Evolutionary conservation across 108 stramenopile genomes (phyloP).

Genomic region (Cyclostephanos tholiformis): DNA sequence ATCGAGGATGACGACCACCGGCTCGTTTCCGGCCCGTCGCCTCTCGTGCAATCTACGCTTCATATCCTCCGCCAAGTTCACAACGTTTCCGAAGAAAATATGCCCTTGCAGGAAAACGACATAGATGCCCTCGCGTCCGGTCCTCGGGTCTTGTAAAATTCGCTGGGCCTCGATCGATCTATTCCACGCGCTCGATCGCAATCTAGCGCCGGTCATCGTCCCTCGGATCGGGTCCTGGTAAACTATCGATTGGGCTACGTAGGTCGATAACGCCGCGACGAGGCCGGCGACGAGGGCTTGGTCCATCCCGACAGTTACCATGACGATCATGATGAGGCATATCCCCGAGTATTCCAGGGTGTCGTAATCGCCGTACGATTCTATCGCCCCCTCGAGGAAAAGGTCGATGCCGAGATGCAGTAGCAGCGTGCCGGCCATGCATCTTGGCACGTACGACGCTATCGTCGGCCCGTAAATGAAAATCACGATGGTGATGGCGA

Average conservation of each 20-base stretch:
- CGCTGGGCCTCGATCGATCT: slow-evolving; percentile 40
- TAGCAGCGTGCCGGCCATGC: slow-evolving; percentile 54
- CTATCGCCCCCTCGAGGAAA: slow-evolving; percentile 37
- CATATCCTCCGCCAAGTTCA: slow-evolving; percentile 59
- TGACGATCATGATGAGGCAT: slow-evolving; percentile 68
- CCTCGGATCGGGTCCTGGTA: slow-evolving; percentile 68
- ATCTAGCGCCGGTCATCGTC: slow-evolving; percentile 66
- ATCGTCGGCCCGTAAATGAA: slow-evolving; percentile 27
- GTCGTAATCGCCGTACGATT: slow-evolving; percentile 43
- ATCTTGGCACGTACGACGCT: slow-evolving; percentile 34
- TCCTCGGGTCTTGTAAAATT: slow-evolving; percentile 54
- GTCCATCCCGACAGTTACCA: slow-evolving; percentile 73
- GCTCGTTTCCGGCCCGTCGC: slow-evolving; percentile 18
- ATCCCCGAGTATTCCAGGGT: slow-evolving; percentile 62
- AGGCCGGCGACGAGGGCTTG: slow-evolving; percentile 72
- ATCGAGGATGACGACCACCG: slow-evolving; percentile 66
- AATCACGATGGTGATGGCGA: slow-evolving; percentile 12
- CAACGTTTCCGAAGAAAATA: slow-evolving; percentile 70
- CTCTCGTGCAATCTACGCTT: slow-evolving; percentile 41
- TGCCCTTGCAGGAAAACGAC: slow-evolving; percentile 74
- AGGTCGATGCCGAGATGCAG: slow-evolving; percentile 52
- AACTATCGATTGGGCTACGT: slow-evolving; percentile 58
- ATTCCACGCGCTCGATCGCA: slow-evolving; percentile 60
- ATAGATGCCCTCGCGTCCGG: slow-evolving; percentile 57
- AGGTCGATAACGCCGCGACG: slow-evolving; percentile 61